These are phyloP conservation scores for Gracilaria vermiculophylla DNA, from an alignment of 23 red algal genomes.

Conservation along the genomic window DNA sequence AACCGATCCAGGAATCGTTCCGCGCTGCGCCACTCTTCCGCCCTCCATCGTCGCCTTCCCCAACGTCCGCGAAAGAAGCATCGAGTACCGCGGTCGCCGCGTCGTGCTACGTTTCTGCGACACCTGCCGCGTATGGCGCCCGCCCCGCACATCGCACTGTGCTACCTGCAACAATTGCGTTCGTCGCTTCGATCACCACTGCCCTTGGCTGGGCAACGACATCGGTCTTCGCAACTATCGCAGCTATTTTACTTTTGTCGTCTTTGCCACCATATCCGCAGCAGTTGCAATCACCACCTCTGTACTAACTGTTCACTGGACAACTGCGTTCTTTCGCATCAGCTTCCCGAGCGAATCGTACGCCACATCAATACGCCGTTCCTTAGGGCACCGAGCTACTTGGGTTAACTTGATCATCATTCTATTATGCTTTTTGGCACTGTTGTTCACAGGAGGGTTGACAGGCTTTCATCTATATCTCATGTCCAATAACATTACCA, in stretches of 20 bases:
- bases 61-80: constrained; percentile 49
- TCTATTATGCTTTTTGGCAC: constrained; percentile 62
- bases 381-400: constrained; percentile 47
- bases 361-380: constrained; percentile 38
- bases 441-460: constrained; percentile 79
- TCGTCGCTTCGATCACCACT: constrained; percentile 98
- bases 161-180: constrained; percentile 97
- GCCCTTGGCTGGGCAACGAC: constrained; percentile 90
- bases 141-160: constrained; percentile 83
- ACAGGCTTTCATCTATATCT: constrained; percentile 88
- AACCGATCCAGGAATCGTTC: constrained; percentile 95
- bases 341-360: constrained; percentile 26
- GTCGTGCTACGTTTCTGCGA: constrained; percentile 85
- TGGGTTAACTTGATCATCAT: constrained; percentile 72
- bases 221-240: constrained; percentile 94
- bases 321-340: constrained; percentile 40
- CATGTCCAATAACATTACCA: constrained; percentile 92
- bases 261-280: constrained; percentile 38
- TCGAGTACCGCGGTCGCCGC: constrained; percentile 51
- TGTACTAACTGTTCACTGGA: constrained; percentile 64
- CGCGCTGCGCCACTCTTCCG: constrained; percentile 50
- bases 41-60: constrained; percentile 54
- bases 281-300: constrained; percentile 68
- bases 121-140: constrained; percentile 94
- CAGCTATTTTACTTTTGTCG: constrained; percentile 83